phyloP scores from a whole-genome alignment of 495 filamentous ascomycete genomes.

The Astrothelium macrocarpum region DNA sequence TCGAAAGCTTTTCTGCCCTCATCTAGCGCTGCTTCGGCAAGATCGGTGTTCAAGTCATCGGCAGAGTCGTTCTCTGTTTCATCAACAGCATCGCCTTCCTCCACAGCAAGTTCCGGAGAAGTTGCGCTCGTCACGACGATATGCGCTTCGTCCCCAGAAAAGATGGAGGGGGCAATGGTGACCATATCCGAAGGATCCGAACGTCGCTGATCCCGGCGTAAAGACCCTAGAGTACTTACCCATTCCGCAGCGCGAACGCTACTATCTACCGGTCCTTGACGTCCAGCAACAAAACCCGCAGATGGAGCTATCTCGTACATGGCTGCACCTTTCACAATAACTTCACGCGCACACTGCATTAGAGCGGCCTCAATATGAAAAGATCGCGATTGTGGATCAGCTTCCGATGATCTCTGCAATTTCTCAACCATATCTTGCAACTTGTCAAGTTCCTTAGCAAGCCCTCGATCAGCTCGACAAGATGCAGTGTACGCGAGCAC shows the following conservation, averaged over 20 bases:
- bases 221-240: slow-evolving; percentile 13
- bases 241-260: slow-evolving; percentile 15
- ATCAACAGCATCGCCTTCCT: slow-evolving; percentile 13
- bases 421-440: slow-evolving; percentile 15
- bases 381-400: slow-evolving; percentile 12
- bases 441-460: slow-evolving; percentile 11
- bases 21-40: slow-evolving; percentile 24
- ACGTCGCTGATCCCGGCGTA: slow-evolving; percentile 12
- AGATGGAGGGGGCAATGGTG: slow-evolving; percentile 7
- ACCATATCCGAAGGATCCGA: slow-evolving; percentile 9
- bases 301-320: slow-evolving; percentile 10
- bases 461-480: slow-evolving; percentile 10
- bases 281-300: slow-evolving; percentile 6
- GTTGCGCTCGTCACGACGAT: slow-evolving; percentile 17
- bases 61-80: slow-evolving; percentile 13
- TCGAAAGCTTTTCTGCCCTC: slow-evolving; percentile 26
- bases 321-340: slow-evolving; percentile 13
- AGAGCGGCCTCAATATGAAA: slow-evolving; percentile 14
- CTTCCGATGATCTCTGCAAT: slow-evolving; percentile 14
- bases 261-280: slow-evolving; percentile 13
- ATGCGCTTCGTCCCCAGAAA: slow-evolving; percentile 14
- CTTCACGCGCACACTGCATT: slow-evolving; percentile 14
- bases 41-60: slow-evolving; percentile 23
- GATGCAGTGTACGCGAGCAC: slow-evolving; percentile 9
- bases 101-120: slow-evolving; percentile 17